Evolutionary conservation across 2,329 filamentous ascomycete genomes (phyloP), one percentile per base, ranked within the genome.

Genomic region (Sporothrix brunneoviolacea): DNA sequence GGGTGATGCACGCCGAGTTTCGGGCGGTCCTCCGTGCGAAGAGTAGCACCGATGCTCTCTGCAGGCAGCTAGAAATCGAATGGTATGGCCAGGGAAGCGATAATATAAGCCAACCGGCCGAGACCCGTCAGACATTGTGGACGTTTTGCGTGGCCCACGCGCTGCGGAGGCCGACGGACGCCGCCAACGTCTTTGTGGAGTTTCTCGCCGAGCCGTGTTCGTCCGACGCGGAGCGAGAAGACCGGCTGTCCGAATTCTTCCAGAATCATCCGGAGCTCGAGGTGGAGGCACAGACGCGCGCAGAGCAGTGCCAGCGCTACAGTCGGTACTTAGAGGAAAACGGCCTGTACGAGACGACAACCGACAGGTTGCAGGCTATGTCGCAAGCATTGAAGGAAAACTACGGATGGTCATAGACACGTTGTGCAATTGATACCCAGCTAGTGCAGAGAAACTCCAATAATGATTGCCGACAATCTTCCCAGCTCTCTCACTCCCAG

Each of bases 401-500:
- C n/a, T n/a, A n/a, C n/a, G n/a, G n/a, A n/a, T n/a, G n/a, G n/a
- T n/a, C n/a, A n/a, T n/a, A n/a, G n/a, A n/a, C n/a, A n/a, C n/a
- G n/a, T n/a, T n/a, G n/a, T n/a, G n/a, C n/a, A n/a, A n/a, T n/a
- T n/a, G n/a, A n/a, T n/a, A n/a, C n/a, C n/a, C n/a, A n/a, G n/a
- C n/a, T n/a, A n/a, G n/a, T n/a, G n/a, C n/a, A n/a, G n/a, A n/a
- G n/a, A n/a, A n/a, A n/a, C n/a, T n/a, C n/a, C n/a, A n/a, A n/a
- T n/a, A n/a, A n/a, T n/a, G n/a, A n/a, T n/a, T n/a, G n/a, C n/a
- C n/a, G n/a, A n/a, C n/a, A n/a, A n/a, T n/a, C n/a, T n/a, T n/a
- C n/a, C n/a, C n/a, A n/a, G n/a, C n/a, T n/a, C n/a, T n/a, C 24
- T 28, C 24, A 59, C 16, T 57, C 68, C 77, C 77, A 81, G 54